Percentiles rank a stretch among this genome's conserved stretches.
Evolutionary conservation across 139 green algal species (phyloP).

Genomic region (Zygnema circumcarinatum): DNA sequence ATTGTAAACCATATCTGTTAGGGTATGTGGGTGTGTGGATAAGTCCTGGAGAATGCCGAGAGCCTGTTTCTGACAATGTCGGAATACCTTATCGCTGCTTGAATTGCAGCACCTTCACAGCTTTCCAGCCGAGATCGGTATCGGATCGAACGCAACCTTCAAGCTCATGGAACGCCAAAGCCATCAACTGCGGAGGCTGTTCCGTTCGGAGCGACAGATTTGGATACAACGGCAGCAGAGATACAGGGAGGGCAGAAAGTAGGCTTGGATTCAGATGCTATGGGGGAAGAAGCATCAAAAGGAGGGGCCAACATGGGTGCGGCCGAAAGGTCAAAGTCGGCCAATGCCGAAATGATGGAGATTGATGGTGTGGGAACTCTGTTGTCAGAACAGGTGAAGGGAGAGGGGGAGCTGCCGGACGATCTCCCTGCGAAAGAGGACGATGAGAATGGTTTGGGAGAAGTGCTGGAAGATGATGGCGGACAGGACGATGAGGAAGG

Average conservation of each 20-base stretch:
- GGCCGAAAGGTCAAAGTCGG: too few species aligned
- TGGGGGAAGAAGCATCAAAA: not conserved
- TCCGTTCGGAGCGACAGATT: too few species aligned
- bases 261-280: not conserved
- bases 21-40: too few species aligned
- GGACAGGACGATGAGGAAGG: constrained; percentile 30
- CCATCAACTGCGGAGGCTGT: too few species aligned
- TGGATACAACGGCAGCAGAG: not conserved
- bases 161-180: too few species aligned
- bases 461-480: not conserved
- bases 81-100: too few species aligned
- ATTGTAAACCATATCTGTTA: too few species aligned
- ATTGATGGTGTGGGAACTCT: not conserved
- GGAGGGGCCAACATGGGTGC: not conserved
- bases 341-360: too few species aligned
- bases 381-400: not conserved
- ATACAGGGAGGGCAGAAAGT: not conserved
- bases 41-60: too few species aligned
- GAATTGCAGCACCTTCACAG: not conserved
- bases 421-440: not conserved
- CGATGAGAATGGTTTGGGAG: not conserved
- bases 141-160: not conserved
- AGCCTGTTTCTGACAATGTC: too few species aligned
- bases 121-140: not conserved
- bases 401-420: not conserved